phyloP scores from a whole-genome alignment of 2,329 filamentous ascomycete species.

The Volutella citrinella region DNA sequence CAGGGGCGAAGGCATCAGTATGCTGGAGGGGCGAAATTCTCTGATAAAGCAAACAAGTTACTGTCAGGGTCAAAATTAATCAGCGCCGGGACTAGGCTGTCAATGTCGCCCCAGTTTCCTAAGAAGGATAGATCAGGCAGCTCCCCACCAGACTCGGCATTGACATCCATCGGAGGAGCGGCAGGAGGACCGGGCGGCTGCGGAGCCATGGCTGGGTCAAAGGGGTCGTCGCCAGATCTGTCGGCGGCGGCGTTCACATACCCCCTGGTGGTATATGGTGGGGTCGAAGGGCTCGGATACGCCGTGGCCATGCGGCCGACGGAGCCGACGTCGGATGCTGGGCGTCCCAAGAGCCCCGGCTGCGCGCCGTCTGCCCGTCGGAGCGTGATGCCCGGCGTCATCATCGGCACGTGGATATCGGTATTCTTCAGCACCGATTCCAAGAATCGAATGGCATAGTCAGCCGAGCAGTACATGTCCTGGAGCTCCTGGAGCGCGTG shows the following conservation, averaged over 20 bases:
- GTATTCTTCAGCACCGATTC: conserved; percentile 6
- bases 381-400: neutral
- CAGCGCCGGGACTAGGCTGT: conserved; percentile 4
- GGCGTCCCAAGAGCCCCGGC: neutral
- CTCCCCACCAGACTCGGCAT: neutral
- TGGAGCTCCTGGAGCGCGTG: conserved; percentile 11
- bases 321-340: conserved; percentile 1
- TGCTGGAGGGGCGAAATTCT: too few species aligned
- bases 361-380: neutral
- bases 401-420: conserved; percentile 5
- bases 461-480: conserved; percentile 10
- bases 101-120: conserved; percentile 6
- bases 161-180: neutral
- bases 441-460: conserved; percentile 9
- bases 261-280: conserved; percentile 3
- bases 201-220: conserved; percentile 1
- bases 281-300: neutral
- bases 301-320: neutral
- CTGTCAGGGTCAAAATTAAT: conserved; percentile 4
- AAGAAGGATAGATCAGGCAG: conserved; percentile 1
- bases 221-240: neutral
- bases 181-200: neutral
- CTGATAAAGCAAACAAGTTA: too few species aligned
- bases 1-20: too few species aligned
- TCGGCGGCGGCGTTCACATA: neutral